Evolutionary conservation across 2,329 filamentous ascomycete species (phyloP), one percentile per base, ranked within the genome.

Genomic region (Monosporascus cannonballus): DNA sequence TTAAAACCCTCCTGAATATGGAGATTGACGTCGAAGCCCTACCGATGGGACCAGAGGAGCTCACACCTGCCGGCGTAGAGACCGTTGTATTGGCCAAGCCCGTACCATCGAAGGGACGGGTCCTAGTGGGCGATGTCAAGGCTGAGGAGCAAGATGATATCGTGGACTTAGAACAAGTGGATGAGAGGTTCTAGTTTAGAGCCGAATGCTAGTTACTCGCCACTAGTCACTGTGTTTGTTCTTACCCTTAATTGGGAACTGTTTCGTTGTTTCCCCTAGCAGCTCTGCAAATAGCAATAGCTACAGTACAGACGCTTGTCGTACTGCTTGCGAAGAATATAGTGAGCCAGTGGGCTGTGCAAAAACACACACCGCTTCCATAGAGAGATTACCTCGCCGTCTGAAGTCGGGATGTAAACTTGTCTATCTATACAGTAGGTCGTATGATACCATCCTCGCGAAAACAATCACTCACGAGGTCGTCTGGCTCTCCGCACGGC

Each of bases 11-110:
- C 51, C 68, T 96, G 50, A 86, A 86, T 20, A 76, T 84, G 67
- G 83, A 91, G 30, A 87, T 96, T 52, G 89, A 96, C 69, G 72
- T 95, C 4, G 90, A 96, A 39, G 76, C 78, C n/a, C 70, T 97
- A 64, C 92, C 92, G 0, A 94, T 91, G 84, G 92, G 91, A 0
- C 85, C 87, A 2, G 90, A 94, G 60, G 78, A 85, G 55, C 76
- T 82, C 51, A 80, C 79, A 18, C 86, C 85, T 0, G 80, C 77
- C 0, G 89, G 90, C 0, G 81, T 93, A 39, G 92, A 96, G 74
- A 97, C 92, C 4, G 82, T 96, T 1, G 78, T 94, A 6, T 68
- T 84, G 49, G 91, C 93, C 0, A 73, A 80, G 53, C 83, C 88
- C 42, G 83, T 96, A 69, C 75, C 74, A 6, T 66, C 64, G 37